A percentile compares a stretch with the other conserved stretches of the same genome.
Evolutionary conservation across 2,329 filamentous ascomycete species (phyloP).

Genomic region (Acarospora socialis): DNA sequence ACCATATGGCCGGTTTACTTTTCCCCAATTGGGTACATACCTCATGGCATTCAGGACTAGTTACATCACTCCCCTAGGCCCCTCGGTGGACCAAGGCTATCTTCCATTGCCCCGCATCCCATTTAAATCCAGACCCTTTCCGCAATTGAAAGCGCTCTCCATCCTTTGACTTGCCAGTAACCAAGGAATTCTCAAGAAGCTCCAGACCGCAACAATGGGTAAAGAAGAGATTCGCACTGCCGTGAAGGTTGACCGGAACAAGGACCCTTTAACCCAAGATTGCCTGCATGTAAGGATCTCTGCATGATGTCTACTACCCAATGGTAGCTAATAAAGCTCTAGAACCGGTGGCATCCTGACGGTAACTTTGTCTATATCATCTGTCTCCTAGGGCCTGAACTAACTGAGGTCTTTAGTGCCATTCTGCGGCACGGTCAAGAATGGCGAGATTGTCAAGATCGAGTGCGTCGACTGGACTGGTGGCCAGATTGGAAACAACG

Average conservation of each 20-base stretch:
- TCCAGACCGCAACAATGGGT: constrained; percentile 20
- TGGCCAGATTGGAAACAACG: constrained; percentile 78
- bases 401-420: constrained; percentile 45
- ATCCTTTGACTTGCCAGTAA: not conserved
- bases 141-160: not conserved
- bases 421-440: constrained; percentile 54
- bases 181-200: not conserved
- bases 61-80: too few species aligned
- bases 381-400: not conserved
- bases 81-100: too few species aligned
- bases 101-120: constrained; percentile 13
- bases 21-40: too few species aligned
- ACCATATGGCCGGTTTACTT: too few species aligned
- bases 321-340: constrained; percentile 5
- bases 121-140: not conserved
- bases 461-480: constrained; percentile 72
- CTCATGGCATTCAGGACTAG: too few species aligned
- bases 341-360: constrained; percentile 92
- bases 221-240: constrained; percentile 47
- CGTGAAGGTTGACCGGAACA: constrained; percentile 58
- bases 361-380: constrained; percentile 37
- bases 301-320: constrained; percentile 14
- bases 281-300: constrained; percentile 48
- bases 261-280: constrained; percentile 52
- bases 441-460: constrained; percentile 82